phyloP scores from a whole-genome alignment of 345 rosid species.

The Acer yangbiense region DNA sequence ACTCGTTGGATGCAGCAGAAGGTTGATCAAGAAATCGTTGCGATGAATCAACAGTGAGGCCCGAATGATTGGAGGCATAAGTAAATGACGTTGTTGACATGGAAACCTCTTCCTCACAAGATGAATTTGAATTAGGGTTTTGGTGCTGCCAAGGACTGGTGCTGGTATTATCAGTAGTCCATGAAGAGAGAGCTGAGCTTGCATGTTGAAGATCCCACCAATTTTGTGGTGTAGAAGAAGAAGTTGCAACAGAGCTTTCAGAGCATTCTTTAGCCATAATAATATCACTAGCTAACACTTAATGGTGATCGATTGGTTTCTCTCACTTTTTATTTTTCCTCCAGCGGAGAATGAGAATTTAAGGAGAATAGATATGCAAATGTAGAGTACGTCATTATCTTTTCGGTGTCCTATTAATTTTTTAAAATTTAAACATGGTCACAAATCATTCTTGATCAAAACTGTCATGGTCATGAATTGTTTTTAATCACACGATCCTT shows the following conservation, averaged over 20 bases:
- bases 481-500: too few relatives aligned
- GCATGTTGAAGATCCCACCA: slow-evolving; percentile 81
- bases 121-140: slow-evolving; percentile 50
- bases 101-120: slow-evolving; percentile 66
- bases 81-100: slow-evolving; percentile 56
- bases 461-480: too few relatives aligned
- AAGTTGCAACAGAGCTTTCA: slow-evolving; percentile 35
- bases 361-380: slow-evolving; percentile 32
- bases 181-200: slow-evolving; percentile 44
- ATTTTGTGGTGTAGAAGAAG: slow-evolving; percentile 31
- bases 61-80: slow-evolving; percentile 65
- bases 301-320: not conserved
- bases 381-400: not conserved
- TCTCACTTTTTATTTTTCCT: slow-evolving; percentile 10
- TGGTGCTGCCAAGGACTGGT: slow-evolving; percentile 36
- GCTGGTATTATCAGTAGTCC: slow-evolving; percentile 26
- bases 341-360: slow-evolving; percentile 36
- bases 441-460: too few relatives aligned
- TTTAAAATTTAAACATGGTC: too few relatives aligned
- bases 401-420: not conserved
- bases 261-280: slow-evolving; percentile 65
- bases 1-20: slow-evolving; percentile 39
- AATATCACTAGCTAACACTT: not conserved
- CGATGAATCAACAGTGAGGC: slow-evolving; percentile 57
- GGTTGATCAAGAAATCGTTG: slow-evolving; percentile 37